These are phyloP conservation scores for Nakazawaea sp. DNA, from an alignment of 805 yeast species.

Conservation along the genomic window DNA sequence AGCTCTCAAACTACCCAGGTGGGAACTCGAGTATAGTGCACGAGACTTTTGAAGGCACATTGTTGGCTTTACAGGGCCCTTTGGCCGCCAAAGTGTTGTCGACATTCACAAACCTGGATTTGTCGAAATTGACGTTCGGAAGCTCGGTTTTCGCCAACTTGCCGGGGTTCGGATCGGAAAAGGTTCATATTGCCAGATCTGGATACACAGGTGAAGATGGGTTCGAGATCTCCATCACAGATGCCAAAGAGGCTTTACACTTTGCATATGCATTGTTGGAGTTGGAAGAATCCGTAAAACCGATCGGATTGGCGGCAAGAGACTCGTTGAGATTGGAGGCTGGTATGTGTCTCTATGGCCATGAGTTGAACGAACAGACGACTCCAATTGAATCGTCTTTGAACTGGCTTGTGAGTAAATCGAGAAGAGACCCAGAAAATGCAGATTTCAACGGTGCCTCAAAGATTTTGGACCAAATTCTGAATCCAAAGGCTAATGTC, in stretches of 20 bases:
- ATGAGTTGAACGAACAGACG: slow-evolving; percentile 71
- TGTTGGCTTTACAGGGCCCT: slow-evolving; percentile 94
- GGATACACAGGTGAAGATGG: slow-evolving; percentile 99
- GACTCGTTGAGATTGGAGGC: slow-evolving; percentile 95
- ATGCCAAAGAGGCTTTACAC: slow-evolving; percentile 42
- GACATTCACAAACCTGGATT: slow-evolving; percentile 51
- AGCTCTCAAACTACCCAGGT: slow-evolving; percentile 30
- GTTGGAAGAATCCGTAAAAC: slow-evolving; percentile 53
- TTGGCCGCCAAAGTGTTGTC: slow-evolving; percentile 62
- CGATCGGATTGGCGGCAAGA: slow-evolving; percentile 97
- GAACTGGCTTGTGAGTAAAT: slow-evolving; percentile 84
- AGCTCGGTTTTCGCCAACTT: slow-evolving; percentile 43
- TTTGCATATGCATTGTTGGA: slow-evolving; percentile 57
- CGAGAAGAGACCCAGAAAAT: slow-evolving; percentile 47
- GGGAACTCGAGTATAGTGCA: slow-evolving; percentile 24
- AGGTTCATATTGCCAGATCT: slow-evolving; percentile 81
- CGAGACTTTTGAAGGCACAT: slow-evolving; percentile 57
- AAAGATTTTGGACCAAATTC: slow-evolving; percentile 61
- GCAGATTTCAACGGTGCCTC: slow-evolving; percentile 70
- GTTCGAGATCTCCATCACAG: slow-evolving; percentile 80
- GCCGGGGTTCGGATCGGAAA: slow-evolving; percentile 31
- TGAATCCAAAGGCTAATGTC: slow-evolving; percentile 49
- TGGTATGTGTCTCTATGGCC: slow-evolving; percentile 96
- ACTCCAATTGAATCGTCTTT: slow-evolving; percentile 89
- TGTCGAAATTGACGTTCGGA: slow-evolving; percentile 69